phyloP scores from a whole-genome alignment of 176 grass and related monocot genomes.

The maize (Zea mays) region DNA sequence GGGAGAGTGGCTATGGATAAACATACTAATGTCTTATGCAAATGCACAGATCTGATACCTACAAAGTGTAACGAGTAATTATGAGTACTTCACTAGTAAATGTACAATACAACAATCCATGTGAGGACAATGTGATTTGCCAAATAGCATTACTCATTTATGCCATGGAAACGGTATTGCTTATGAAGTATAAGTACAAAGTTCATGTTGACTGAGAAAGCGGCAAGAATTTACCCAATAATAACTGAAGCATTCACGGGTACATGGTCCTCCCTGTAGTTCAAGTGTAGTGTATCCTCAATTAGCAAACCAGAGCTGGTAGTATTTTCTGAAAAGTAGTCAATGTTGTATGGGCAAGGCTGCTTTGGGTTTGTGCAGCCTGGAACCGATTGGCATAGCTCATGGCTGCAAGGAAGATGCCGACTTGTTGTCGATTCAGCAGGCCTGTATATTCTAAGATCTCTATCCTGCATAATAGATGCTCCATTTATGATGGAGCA shows the following conservation, averaged over 20 bases:
- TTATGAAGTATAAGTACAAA: slow-evolving; percentile 5
- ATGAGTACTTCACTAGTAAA: background rate
- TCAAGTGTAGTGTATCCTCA: slow-evolving; percentile 79
- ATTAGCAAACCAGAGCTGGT: slow-evolving; percentile 91
- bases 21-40: slow-evolving; percentile 4
- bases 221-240: slow-evolving; percentile 64
- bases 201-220: background rate
- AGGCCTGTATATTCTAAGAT: slow-evolving; percentile 87
- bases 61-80: background rate
- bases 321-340: slow-evolving; percentile 87
- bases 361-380: slow-evolving; percentile 75
- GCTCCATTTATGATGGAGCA: slow-evolving; percentile 86
- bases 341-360: slow-evolving; percentile 81
- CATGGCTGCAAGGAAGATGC: slow-evolving; percentile 81
- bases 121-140: background rate
- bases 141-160: slow-evolving; percentile 3
- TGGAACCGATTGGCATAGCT: slow-evolving; percentile 61
- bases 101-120: background rate
- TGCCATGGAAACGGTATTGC: background rate
- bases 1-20: background rate
- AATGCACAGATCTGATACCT: slow-evolving; percentile 1
- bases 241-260: slow-evolving; percentile 82
- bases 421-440: slow-evolving; percentile 81
- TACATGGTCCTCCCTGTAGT: slow-evolving; percentile 52
- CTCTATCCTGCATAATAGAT: slow-evolving; percentile 99